Percentiles rank a stretch among this genome's conserved stretches.
phyloP scores from a whole-genome alignment of 306 rosid genomes.

The Heteromeles arbutifolia region DNA sequence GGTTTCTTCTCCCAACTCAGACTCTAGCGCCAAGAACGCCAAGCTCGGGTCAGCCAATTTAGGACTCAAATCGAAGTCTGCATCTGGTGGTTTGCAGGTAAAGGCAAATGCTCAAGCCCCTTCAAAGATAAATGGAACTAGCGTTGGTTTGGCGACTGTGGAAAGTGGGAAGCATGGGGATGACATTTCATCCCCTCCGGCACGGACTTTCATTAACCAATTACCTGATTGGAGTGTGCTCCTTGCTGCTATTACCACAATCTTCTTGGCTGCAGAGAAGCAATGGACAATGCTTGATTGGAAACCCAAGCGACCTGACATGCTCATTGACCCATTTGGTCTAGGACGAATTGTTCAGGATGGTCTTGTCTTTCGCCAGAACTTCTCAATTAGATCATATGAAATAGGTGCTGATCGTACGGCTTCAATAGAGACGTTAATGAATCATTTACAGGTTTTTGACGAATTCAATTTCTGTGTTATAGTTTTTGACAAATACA shows the following conservation, averaged over 20 bases:
- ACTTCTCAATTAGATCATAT: constrained; percentile 92
- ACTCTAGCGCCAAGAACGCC: constrained; percentile 38
- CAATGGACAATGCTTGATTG: constrained; percentile 99
- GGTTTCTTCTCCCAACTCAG: constrained; percentile 46
- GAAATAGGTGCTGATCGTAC: constrained; percentile 99
- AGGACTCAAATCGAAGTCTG: constrained; percentile 50
- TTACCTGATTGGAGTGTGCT: constrained; percentile 99
- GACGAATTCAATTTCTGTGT: not conserved
- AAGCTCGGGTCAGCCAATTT: constrained; percentile 42
- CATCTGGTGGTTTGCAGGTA: constrained; percentile 61
- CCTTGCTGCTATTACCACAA: constrained; percentile 97
- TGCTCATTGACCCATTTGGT: constrained; percentile 90
- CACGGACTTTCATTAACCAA: constrained; percentile 88
- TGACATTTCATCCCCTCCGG: constrained; percentile 50
- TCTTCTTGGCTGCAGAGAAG: constrained; percentile 97
- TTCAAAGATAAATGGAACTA: constrained; percentile 70
- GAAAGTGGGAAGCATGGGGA: constrained; percentile 56
- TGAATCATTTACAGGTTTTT: constrained; percentile 97
- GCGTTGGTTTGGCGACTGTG: constrained; percentile 44
- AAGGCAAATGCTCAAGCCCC: constrained; percentile 93
- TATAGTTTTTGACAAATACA: not conserved
- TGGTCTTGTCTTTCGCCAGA: constrained; percentile 86
- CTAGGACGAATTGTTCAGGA: constrained; percentile 93
- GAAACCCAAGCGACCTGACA: constrained; percentile 92
- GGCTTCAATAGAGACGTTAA: constrained; percentile 88